phyloP scores from a whole-genome alignment of 2,329 filamentous ascomycete genomes.

The Graphiopsis chlorocephala region DNA sequence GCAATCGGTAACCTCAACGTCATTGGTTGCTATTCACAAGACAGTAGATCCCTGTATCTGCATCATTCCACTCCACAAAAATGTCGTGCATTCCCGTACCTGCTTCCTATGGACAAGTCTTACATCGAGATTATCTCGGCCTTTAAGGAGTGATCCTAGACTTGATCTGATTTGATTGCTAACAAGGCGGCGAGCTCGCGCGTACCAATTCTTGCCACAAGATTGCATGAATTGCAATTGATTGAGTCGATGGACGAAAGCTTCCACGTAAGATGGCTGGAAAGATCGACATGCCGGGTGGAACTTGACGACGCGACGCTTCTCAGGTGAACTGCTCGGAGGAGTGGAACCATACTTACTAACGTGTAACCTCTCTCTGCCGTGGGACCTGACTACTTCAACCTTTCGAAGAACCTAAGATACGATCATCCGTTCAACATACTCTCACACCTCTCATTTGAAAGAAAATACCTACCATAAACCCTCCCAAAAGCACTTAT shows the following conservation, averaged over 20 bases:
- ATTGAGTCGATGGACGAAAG: neutral
- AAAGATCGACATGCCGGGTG: conserved; percentile 1
- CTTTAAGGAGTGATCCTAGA: neutral
- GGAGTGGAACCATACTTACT: neutral
- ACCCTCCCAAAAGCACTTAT: neutral
- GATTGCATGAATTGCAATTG: neutral
- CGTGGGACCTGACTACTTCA: neutral
- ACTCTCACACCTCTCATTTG: neutral
- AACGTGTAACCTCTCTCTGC: neutral
- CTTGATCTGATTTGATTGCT: neutral
- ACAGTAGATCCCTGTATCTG: neutral
- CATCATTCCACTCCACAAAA: neutral
- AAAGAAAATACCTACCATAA: neutral
- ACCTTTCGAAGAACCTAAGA: neutral
- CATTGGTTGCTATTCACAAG: neutral
- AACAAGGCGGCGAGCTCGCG: neutral
- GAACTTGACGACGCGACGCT: conserved; percentile 13
- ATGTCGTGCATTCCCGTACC: neutral
- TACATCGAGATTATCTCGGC: neutral
- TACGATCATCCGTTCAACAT: neutral
- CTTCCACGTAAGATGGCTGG: neutral
- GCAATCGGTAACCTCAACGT: neutral
- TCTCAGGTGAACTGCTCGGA: neutral
- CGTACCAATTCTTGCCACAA: neutral
- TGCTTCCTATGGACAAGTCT: neutral